phyloP scores from a whole-genome alignment of 306 rosid genomes.

The Castanea crenata region DNA sequence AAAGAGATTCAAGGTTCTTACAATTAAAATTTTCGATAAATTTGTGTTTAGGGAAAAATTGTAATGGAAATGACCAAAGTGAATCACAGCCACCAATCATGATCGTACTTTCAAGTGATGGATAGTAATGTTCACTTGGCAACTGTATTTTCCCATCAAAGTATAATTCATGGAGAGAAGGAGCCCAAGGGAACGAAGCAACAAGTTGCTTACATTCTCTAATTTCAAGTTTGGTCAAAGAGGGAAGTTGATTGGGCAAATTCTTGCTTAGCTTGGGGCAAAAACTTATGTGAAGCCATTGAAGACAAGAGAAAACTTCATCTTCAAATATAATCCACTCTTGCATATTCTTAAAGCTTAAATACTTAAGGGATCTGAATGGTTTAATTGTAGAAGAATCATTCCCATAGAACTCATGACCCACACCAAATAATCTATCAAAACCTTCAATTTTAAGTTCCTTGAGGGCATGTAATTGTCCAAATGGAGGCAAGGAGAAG shows the following conservation, averaged over 20 bases:
- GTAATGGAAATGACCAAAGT: not conserved
- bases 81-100: not conserved
- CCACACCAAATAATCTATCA: not conserved
- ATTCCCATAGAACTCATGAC: constrained; percentile 9
- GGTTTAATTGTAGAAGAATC: not conserved
- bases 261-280: not conserved
- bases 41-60: not conserved
- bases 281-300: not conserved
- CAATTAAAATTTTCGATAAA: not conserved
- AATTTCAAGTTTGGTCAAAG: not conserved
- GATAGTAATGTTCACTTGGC: not conserved
- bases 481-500: constrained; percentile 2
- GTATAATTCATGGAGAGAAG: not conserved
- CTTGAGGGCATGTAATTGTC: constrained; percentile 7
- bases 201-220: not conserved
- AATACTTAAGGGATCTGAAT: not conserved
- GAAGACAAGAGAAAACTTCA: constrained; percentile 3
- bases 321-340: not conserved
- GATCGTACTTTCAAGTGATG: not conserved
- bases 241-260: not conserved
- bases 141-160: not conserved
- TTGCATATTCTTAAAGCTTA: not conserved
- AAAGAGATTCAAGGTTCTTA: not conserved
- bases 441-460: constrained; percentile 22
- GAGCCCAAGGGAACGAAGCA: not conserved